A percentile compares a stretch with the other conserved stretches of the same genome.
These are phyloP conservation scores for Erythrophleum ivorense DNA, from an alignment of 331 rosid species.

Conservation along the genomic window DNA sequence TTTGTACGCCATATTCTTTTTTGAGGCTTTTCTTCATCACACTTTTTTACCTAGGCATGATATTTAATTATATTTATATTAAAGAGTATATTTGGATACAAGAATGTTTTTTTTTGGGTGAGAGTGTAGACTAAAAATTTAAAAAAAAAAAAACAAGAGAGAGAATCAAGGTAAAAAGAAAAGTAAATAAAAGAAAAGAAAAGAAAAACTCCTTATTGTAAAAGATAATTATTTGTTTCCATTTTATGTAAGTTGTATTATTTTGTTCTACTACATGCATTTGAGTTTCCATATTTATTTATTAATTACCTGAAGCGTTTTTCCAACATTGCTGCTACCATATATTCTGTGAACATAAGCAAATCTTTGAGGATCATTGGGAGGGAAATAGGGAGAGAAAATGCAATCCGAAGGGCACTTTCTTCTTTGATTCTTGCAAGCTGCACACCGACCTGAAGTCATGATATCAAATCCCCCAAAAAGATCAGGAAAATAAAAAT, in stretches of 20 bases:
- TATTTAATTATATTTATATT: too few species aligned
- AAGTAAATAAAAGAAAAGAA: too few species aligned
- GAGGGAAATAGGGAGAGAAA: slow-evolving; percentile 79
- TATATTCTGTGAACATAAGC: slow-evolving; percentile 70
- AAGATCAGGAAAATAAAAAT: background rate
- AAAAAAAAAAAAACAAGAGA: too few species aligned
- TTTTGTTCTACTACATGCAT: background rate
- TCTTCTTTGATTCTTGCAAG: slow-evolving; percentile 84
- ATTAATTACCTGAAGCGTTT: slow-evolving; percentile 69
- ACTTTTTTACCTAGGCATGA: too few species aligned
- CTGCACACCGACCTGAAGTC: slow-evolving; percentile 78
- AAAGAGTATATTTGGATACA: too few species aligned
- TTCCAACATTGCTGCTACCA: slow-evolving; percentile 78
- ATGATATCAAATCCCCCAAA: slow-evolving; percentile 40
- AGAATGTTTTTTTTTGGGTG: too few species aligned
- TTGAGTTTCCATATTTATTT: background rate
- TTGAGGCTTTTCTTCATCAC: too few species aligned
- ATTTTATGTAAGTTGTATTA: background rate
- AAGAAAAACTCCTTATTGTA: background rate
- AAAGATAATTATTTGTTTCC: background rate
- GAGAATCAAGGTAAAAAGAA: too few species aligned
- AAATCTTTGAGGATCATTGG: slow-evolving; percentile 77
- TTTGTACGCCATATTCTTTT: too few species aligned
- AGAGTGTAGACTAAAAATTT: too few species aligned
- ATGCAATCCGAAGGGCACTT: slow-evolving; percentile 77